Evolutionary conservation across 345 rosid species (phyloP), one percentile per base, ranked within the genome.

Genomic region (Acer yangbiense): DNA sequence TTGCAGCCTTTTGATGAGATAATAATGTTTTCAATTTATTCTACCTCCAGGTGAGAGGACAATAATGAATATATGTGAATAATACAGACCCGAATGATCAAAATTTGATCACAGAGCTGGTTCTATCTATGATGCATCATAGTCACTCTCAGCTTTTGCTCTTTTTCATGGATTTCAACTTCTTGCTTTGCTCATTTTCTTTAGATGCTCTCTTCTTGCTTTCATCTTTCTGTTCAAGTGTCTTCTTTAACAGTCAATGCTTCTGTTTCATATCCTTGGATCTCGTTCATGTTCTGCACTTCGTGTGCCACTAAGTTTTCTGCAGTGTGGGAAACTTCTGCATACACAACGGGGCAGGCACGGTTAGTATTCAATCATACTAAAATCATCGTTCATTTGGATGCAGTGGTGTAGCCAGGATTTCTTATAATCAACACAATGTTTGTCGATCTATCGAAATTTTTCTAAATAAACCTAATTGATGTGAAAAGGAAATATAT

Each of bases 281-380:
- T 70, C 67, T 69, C 82, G 39, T 48, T 74, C 8, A 23, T 57
- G 44, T 73, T 57, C 43, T 18, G 73, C 25, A 77, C 68, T 64
- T 75, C 79, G 0, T 13, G 60, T 9, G 21, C 39, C 0, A 41
- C 61, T 10, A 13, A 29, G 50, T 29, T 71, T 5, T 6, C 71
- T 20, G 61, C 68, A 16, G 48, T 0, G 27, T 70, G 72, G 62
- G 72, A 60, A 76, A 79, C 82, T 68, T 86, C 89, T 83, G 80
- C 77, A 39, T 17, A 67, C 20, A 69, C 27, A 41, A 66, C 0
- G 16, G 21, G 23, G 23, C 44, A 55, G 4, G 9, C 25, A 27
- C 4, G 13, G 29, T 71, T 13, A 48, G 29, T 44, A 32, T 46
- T 43, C 43, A 77, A 72, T 41, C 35, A 80, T 35, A 35, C 39